Base-by-base conservation (phyloP, 352 stramenopile genomes). In the Phytophthora pistaciae region DNA sequence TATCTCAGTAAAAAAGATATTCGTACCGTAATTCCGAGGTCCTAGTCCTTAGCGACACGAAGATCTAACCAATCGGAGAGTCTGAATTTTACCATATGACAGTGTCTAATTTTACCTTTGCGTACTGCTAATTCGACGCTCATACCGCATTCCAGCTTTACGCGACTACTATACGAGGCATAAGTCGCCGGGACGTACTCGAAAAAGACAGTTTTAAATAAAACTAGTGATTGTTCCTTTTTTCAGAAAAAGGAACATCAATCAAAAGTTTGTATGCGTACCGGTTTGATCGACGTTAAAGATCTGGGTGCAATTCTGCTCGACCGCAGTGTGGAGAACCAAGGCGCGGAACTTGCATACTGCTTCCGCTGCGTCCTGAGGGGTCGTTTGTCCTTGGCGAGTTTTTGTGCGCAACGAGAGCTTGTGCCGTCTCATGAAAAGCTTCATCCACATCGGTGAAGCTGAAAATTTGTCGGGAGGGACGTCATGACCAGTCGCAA, bases 361-460 rank as follows among this genome's bases (percentile, higher is more conserved):
- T 11, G 60, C 60, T 33, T 74, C 33, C 0, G 31, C n/a, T 21
- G 67, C 60, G 48, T 74, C 54, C 57, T 56, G 8, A 11, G 48
- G 54, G 3, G 67, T 69, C 1, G 67, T 62, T 27, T 69, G 59
- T 3, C 66, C 58, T 21, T 73, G 54, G 1, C 23, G 58, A 27
- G 60, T 58, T 52, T 27, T 61, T 48, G 60, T 53, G 0, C 60
- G 54, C 7, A 69, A 25, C 1, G 59, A 64, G 18, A 73, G 16
- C 36, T 42, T 61, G 23, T 68, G 53, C 1, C 60, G 60, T 10
- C 60, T 27, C 55, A 69, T 44, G 31, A 70, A 59, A 1, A 66
- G 14, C 18, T 68, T 3, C 9, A 59, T 61, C 44, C 57, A 60
- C 1, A 52, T 60, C 4, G 9, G 16, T 10, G 50, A 56, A 11